Base-by-base conservation (phyloP, 768 basidiomycete species). In the Xanthoconium stramineum region DNA sequence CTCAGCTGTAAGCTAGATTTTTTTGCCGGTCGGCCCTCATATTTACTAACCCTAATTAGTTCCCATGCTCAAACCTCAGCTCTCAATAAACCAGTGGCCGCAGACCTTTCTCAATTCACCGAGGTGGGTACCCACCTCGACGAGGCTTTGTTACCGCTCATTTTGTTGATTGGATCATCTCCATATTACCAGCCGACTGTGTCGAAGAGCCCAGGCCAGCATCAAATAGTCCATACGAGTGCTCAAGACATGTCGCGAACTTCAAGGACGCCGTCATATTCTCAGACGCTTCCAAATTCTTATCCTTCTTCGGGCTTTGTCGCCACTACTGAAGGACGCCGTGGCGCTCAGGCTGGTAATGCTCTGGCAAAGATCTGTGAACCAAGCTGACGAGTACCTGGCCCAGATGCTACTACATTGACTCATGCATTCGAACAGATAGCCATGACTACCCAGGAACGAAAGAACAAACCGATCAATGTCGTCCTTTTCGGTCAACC, bases 401-500 rank as follows among this genome's bases (percentile, higher is more conserved):
- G 5, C 15, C 28, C 30, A 57, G 56, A 47, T 6, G 24, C 33
- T 12, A 12, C 24, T 29, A 14, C 24, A 11, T 29, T 20, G 24
- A 19, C 30, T 17, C 37, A 30, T 2, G 17, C 2, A 12, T 3
- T 28, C 6, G 11, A 13, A 32, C 33, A 33, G 15, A 15, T 35
- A 28, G 24, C 38, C 5, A 17, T 42, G 14, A 15, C 53, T 6
- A 15, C 14, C 7, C 38, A 37, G 2, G 7, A 35, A 29, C 38
- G 3, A 42, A 19, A 6, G 0, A 29, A 20, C n/a, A n/a, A 38
- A 40, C 46, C 50, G 36, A 44, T 49, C 13, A 53, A 57, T 32
- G 36, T 57, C 46, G 37, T 57, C 2, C 56, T 57, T n/a, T 48
- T 53, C 28, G 56, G 56, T 20, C 47, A 47, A 36, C 29, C 40